Base-by-base conservation (phyloP, 1,284 basidiomycete genomes). In the Pseudozyma hubeiensis region DNA sequence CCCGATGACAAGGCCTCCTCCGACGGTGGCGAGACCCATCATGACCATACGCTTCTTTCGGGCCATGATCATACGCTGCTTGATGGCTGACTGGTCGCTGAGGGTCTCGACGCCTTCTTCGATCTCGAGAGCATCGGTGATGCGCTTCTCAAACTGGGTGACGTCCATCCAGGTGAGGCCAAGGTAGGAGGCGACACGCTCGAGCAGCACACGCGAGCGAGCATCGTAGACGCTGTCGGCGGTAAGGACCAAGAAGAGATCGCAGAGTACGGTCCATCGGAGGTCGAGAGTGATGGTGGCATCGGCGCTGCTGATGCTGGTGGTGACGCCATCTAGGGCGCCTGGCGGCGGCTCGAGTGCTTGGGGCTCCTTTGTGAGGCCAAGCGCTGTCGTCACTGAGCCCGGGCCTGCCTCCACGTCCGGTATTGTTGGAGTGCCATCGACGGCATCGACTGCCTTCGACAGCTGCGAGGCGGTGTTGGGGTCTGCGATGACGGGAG, bases 181-280 rank as follows among this genome's bases (percentile, higher is more conserved):
- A 40, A 84, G 77, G 19, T 75, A 62, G 40, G 77, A 71, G 16
- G 82, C 79, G 8, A 84, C 72, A 31, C 69, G 64, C 66, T 83
- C 81, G 44, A 84, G 77, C 29, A 84, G 65, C 14, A 83, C 81
- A 49, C 82, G 69, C 10, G 82, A 84, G 7, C 82, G 79, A 7
- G 82, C 74, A 39, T 84, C 82, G 59, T 84, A 84, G 31, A 83
- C 80, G 46, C 78, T 79, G 59, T 84, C 82, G 31, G 82, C 82
- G 1, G 80, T 84, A 49, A 84, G 74, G 5, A 84, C 80, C 29
- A 84, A 66, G 68, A 84, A 84, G 16, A 84, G 75, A 54, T 84
- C 82, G 66, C 82, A 84, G 7, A 84, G 73, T 6, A 84, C 77
- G 7, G 82, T 84, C 82, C 82, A 84, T 35, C 82, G 77, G 30